These are phyloP conservation scores for Agarophyton chilense DNA, from an alignment of 23 red algal genomes.

Conservation along the genomic window DNA sequence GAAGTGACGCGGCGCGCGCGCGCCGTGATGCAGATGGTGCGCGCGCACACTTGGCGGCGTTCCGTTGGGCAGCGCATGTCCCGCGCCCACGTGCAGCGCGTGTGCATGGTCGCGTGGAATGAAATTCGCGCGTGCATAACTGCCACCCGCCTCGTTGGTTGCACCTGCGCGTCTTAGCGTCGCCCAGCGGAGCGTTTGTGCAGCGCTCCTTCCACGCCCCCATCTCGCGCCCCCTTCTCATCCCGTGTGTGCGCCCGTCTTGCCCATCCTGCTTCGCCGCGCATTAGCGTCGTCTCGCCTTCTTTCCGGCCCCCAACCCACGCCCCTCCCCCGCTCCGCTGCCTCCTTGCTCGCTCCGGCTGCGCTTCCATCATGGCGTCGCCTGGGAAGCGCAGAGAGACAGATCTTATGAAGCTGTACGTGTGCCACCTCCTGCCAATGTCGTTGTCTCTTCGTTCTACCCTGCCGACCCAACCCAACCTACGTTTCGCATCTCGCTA, in stretches of 20 bases:
- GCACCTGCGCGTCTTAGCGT: background rate
- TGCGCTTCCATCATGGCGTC: conserved; percentile 77
- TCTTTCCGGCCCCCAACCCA: background rate
- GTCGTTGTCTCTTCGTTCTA: too few species aligned
- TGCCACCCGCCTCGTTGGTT: conserved; percentile 11
- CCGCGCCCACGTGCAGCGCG: conserved; percentile 2
- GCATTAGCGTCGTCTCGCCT: too few species aligned
- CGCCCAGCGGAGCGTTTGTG: background rate
- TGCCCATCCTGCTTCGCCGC: background rate
- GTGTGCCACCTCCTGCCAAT: conserved; percentile 32
- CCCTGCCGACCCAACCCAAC: too few species aligned
- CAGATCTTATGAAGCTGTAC: conserved; percentile 99
- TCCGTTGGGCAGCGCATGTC: background rate
- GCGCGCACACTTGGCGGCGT: conserved; percentile 11
- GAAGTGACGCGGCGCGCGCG: too few species aligned
- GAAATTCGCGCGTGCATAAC: conserved; percentile 40
- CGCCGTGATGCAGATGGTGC: conserved; percentile 4
- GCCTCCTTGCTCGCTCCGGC: background rate
- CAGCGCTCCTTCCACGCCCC: conserved; percentile 30
- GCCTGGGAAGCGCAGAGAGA: conserved; percentile 92
- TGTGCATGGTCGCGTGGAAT: conserved; percentile 2
- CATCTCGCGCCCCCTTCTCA: background rate
- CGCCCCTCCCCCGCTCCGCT: background rate
- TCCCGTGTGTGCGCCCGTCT: background rate
- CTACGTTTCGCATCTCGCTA: too few species aligned